These are phyloP conservation scores for Lichtheimia corymbifera DNA, from an alignment of 371 early-diverging fungal species.

Conservation along the genomic window DNA sequence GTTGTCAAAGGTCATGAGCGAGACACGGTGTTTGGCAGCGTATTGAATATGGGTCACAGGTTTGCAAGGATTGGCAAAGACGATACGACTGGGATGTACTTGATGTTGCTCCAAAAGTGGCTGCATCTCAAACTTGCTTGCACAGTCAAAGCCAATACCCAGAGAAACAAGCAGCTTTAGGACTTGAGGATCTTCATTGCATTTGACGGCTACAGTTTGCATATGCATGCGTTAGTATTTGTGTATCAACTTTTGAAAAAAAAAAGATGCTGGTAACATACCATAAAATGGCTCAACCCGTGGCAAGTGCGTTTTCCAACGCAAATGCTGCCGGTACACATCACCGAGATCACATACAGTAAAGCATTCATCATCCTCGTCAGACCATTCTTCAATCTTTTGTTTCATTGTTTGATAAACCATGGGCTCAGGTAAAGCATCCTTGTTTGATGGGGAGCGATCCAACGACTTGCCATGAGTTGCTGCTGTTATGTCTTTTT, in stretches of 20 bases:
- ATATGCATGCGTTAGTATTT: neutral
- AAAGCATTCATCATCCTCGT: constrained; percentile 85
- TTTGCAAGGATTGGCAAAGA: constrained; percentile 98
- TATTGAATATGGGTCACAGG: constrained; percentile 89
- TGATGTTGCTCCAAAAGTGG: constrained; percentile 73
- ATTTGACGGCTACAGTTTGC: constrained; percentile 82
- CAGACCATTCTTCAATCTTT: constrained; percentile 14
- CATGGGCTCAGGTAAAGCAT: constrained; percentile 1
- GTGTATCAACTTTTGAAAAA: too few relatives aligned
- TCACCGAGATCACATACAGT: constrained; percentile 90
- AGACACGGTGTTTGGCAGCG: constrained; percentile 75
- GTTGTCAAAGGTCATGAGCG: constrained; percentile 97
- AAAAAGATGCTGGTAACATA: constrained; percentile 27
- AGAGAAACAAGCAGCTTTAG: constrained; percentile 79
- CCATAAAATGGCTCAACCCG: constrained; percentile 93
- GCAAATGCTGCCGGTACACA: constrained; percentile 79
- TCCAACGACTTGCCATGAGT: too few relatives aligned
- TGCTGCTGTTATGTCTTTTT: neutral
- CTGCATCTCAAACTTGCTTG: constrained; percentile 84
- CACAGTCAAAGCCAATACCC: constrained; percentile 94
- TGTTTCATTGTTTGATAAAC: constrained; percentile 3
- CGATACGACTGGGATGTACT: constrained; percentile 77
- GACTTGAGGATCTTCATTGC: constrained; percentile 89
- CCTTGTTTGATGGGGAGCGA: neutral
- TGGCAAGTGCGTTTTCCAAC: constrained; percentile 82